phyloP scores from a whole-genome alignment of 2,329 filamentous ascomycete species.

The Fusarium torulosum region DNA sequence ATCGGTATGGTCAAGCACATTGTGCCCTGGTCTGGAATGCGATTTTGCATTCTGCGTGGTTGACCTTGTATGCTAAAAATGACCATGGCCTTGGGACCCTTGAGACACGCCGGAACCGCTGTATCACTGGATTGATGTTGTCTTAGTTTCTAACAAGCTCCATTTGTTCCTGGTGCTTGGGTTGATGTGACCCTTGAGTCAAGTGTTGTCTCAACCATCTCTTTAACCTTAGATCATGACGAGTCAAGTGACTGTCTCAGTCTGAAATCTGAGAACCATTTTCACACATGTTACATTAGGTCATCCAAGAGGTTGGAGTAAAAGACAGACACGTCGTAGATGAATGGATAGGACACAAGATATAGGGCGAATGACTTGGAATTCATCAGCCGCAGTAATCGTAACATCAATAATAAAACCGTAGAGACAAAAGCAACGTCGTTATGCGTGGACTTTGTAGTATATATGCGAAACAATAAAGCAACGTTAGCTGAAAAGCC shows the following conservation, averaged over 20 bases:
- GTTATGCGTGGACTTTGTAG: background rate
- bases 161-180: slow-evolving; percentile 4
- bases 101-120: slow-evolving; percentile 6
- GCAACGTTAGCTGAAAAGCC: slow-evolving; percentile 5
- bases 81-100: slow-evolving; percentile 11
- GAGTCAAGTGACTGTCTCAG: slow-evolving; percentile 33
- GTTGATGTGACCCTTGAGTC: slow-evolving; percentile 27
- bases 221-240: slow-evolving; percentile 6
- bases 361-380: slow-evolving; percentile 20
- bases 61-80: slow-evolving; percentile 15
- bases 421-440: background rate
- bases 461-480: slow-evolving; percentile 22
- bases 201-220: slow-evolving; percentile 28
- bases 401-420: slow-evolving; percentile 16
- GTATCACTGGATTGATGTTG: slow-evolving; percentile 26
- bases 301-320: slow-evolving; percentile 9
- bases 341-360: slow-evolving; percentile 2
- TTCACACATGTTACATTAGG: slow-evolving; percentile 21
- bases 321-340: background rate
- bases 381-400: slow-evolving; percentile 17
- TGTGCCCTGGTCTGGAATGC: slow-evolving; percentile 44
- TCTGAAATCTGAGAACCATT: slow-evolving; percentile 5
- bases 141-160: slow-evolving; percentile 31
- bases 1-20: slow-evolving; percentile 24
- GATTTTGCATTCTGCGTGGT: slow-evolving; percentile 24